Evolutionary conservation across 2,329 filamentous ascomycete genomes (phyloP), one percentile per base, ranked within the genome.

Genomic region (Pseudogymnoascus sp.): DNA sequence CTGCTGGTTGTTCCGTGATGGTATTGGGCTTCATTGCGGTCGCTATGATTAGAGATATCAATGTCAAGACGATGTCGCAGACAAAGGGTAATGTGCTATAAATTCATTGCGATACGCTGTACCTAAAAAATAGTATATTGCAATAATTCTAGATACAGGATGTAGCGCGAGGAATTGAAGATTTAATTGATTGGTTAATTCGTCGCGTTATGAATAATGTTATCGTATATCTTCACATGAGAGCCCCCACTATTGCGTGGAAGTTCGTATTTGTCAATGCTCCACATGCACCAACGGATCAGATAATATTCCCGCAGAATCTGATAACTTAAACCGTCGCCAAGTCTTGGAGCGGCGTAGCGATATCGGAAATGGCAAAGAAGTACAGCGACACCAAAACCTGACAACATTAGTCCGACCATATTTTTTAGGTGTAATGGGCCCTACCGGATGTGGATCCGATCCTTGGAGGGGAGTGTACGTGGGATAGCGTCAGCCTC

Each of bases 1-100:
- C 80, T 60, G 75, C 76, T 0, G 79, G 77, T 18, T 74, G 76
- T 7, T 75, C 71, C 4, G 68, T 81, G 5, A 72, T 81, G 67
- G 28, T 65, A 2, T 61, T 80, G 12, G 68, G 70, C 0, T 69
- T 81, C 33, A 63, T 72, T 1, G 74, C 67, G 60, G 70, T 75
- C n/a, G 62, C 69, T 2, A 67, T 79, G 59, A 79, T 77, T 74
- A 72, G 71, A 59, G 72, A 80, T 62, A 73, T 79, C 30, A 73
- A 77, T 35, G 70, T 81, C 35, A 75, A 73, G 59, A 69, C 74
- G 23, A 66, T 74, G 21, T 71, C 73, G 62, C 73, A 80, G 66
- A 72, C 74, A 18, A 75, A 75, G 67, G 76, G 76, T 8, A 73
- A 57, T 8, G 64, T 67, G 12, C 65, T 67, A 23, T 67, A 64